Base-by-base conservation (phyloP, 306 rosid species). In the Benincasa hispida region DNA sequence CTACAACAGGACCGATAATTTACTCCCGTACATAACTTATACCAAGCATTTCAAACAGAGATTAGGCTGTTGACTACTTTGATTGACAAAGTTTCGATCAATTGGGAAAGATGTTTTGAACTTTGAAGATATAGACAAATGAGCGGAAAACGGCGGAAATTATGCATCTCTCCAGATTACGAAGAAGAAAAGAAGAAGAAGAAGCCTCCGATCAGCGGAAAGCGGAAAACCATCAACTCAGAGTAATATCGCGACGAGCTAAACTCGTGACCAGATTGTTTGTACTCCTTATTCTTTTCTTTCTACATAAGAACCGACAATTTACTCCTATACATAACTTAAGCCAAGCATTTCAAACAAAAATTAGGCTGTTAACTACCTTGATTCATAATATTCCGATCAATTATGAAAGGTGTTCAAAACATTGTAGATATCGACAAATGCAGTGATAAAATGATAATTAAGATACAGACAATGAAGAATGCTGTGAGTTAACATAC, bases 401-500 rank as follows among this genome's bases (percentile, higher is more conserved):
- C 56, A 45, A 42, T 69, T 14, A 42, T 2, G 15, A 69, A 69
- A 69, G 10, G 6, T 15, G 19, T 4, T 69, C 15, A 24, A 15
- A 9, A 24, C 24, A 2, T 22, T 11, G 39, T 3, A 69, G 37
- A 25, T 45, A 45, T 7, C 21, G n/a, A 2, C 39, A 47, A 27
- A 24, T 24, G 76, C 24, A 19, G 30, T 11, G 13, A 53, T 54
- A 39, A 21, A 42, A 70, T 13, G 41, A 25, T 28, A 17, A 63
- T 35, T 48, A 76, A 8, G 25, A 27, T 32, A 25, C 54, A 48
- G 63, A 30, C 41, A 5, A 28, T 4, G 15, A 76, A 17, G 74
- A 8, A 22, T 4, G 68, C 3, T 3, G n/a, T 21, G 48, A 57
- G 63, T 10, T 9, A 48, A 58, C 35, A 14, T 81, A 94, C 97